Evolutionary conservation across 2,329 filamentous ascomycete genomes (phyloP).

Genomic region (Nothophoma quercina): DNA sequence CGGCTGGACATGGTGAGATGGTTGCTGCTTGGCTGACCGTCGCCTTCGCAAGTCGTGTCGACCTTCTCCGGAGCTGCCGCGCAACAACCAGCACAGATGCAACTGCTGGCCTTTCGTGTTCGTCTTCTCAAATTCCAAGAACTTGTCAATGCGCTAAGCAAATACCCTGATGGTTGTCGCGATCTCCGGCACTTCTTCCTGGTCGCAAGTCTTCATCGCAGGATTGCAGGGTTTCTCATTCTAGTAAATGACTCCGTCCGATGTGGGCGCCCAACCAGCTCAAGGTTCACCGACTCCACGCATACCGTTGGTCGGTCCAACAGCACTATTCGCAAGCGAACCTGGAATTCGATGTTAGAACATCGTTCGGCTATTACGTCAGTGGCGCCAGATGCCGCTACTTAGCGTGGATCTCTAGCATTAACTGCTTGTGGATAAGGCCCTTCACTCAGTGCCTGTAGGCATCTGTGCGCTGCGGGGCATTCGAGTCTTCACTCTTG

Average conservation of each 20-base stretch:
- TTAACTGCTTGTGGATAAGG: conserved; percentile 3
- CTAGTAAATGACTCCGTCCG: background rate
- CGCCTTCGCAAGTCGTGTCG: background rate
- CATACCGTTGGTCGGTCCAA: background rate
- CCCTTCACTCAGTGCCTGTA: background rate
- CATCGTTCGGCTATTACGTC: conserved; percentile 18
- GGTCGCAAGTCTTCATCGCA: background rate
- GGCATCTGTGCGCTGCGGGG: background rate
- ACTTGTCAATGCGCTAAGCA: too few relatives aligned
- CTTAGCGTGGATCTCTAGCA: conserved; percentile 1
- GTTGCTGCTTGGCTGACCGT: conserved; percentile 1
- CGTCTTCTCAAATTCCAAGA: background rate
- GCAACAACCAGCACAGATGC: background rate
- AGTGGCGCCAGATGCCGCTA: conserved; percentile 9
- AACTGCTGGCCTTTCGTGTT: background rate
- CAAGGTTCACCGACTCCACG: background rate
- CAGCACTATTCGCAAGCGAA: background rate
- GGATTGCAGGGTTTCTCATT: background rate
- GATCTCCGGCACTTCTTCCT: background rate
- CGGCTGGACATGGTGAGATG: background rate
- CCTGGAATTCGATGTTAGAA: conserved; percentile 15
- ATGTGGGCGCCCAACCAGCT: background rate
- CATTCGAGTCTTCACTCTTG: too few relatives aligned
- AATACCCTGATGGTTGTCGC: background rate
- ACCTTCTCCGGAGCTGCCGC: conserved; percentile 5